A percentile compares a stretch with the other conserved stretches of the same genome.
Conservation (phyloP, 2,329 filamentous ascomycete genomes). For the Ilyonectria robusta region DNA sequence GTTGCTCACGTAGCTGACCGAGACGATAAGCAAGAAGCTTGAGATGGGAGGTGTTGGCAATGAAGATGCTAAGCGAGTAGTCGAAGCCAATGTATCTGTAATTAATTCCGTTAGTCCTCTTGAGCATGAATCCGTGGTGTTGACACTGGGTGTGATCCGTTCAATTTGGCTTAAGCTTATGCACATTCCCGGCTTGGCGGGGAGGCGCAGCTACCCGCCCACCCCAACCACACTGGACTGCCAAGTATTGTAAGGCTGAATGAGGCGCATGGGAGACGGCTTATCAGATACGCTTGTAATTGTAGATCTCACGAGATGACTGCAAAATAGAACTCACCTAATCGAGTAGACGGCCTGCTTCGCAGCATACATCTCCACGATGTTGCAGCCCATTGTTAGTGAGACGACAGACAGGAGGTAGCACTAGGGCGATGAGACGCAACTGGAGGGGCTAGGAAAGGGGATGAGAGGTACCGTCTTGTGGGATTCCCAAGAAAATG, state of each 20-base stretch:
- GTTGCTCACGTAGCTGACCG: conserved; percentile 66
- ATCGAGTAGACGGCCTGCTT: conserved; percentile 72
- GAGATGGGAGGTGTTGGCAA: conserved; percentile 76
- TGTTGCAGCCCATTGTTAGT: conserved; percentile 63
- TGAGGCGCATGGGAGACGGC: not conserved
- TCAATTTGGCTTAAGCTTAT: conserved; percentile 8
- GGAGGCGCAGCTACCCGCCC: conserved; percentile 25
- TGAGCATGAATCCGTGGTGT: not conserved
- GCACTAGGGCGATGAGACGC: conserved; percentile 57
- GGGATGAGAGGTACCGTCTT: not conserved
- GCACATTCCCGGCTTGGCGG: conserved; percentile 17
- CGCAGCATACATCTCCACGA: conserved; percentile 62
- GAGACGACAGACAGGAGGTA: conserved; percentile 67
- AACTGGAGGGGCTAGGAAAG: not conserved
- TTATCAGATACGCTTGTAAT: not conserved
- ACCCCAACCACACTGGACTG: conserved; percentile 7
- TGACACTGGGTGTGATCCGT: not conserved
- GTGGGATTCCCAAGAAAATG: not conserved
- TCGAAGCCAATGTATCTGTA: conserved; percentile 70
- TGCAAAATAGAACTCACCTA: conserved; percentile 7
- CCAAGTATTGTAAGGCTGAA: conserved; percentile 26
- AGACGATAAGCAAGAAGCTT: conserved; percentile 68
- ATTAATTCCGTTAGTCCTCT: conserved; percentile 48
- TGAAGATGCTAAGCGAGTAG: conserved; percentile 74
- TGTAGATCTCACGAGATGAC: not conserved